These are phyloP conservation scores for Aspergillus ruber DNA, from an alignment of 2,329 filamentous ascomycete species.

Conservation along the genomic window DNA sequence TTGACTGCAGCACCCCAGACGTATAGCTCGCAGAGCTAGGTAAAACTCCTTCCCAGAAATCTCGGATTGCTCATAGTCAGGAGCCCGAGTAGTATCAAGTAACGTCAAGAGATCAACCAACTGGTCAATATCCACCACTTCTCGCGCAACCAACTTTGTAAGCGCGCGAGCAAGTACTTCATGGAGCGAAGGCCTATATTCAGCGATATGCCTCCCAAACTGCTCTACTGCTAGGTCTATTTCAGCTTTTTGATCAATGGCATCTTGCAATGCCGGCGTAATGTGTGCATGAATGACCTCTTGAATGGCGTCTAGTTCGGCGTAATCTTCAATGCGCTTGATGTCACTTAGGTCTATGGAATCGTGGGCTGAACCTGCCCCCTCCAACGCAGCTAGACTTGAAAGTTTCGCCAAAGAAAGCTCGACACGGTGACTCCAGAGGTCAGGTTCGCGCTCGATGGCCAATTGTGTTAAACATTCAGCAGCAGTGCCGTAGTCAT, in stretches of 20 bases:
- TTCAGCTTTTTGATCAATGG: constrained; percentile 74
- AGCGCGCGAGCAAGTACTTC: constrained; percentile 67
- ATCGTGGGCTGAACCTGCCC: constrained; percentile 14
- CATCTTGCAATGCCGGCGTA: constrained; percentile 58
- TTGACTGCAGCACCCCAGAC: constrained; percentile 50
- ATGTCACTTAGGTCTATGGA: constrained; percentile 40
- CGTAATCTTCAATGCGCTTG: constrained; percentile 54
- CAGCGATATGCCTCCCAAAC: constrained; percentile 49
- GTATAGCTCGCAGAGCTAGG: constrained; percentile 57
- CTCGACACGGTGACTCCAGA: constrained; percentile 93
- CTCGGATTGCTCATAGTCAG: constrained; percentile 42
- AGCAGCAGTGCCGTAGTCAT: constrained; percentile 68
- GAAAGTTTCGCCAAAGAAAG: constrained; percentile 82
- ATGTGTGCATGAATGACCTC: constrained; percentile 69
- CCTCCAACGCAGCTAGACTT: constrained; percentile 57
- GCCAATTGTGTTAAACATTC: constrained; percentile 65
- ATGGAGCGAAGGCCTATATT: constrained; percentile 60
- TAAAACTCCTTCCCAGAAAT: constrained; percentile 61
- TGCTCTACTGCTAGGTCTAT: constrained; percentile 67
- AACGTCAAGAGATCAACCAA: constrained; percentile 66
- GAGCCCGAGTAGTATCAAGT: constrained; percentile 51
- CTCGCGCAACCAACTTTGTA: constrained; percentile 62
- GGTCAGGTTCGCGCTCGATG: constrained; percentile 63
- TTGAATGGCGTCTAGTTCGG: constrained; percentile 71
- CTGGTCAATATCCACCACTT: constrained; percentile 55